Evolutionary conservation across 2,329 filamentous ascomycete genomes (phyloP).

Genomic region (Chalaropsis ovoidea): DNA sequence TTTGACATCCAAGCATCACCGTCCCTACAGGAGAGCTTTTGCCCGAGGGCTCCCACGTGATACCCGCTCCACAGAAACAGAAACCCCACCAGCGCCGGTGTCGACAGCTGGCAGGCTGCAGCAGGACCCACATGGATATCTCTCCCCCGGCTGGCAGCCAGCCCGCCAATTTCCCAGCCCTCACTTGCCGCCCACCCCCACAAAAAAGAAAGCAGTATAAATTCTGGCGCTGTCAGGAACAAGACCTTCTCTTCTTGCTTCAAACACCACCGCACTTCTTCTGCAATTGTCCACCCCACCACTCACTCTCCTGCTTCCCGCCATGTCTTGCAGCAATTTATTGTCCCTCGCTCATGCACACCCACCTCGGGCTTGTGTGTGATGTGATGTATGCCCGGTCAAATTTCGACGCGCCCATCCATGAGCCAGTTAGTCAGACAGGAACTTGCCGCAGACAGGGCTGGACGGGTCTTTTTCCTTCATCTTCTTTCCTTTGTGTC

Average conservation of each 20-base stretch:
- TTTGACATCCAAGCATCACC: not conserved
- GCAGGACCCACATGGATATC: not conserved
- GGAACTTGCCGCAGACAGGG: not conserved
- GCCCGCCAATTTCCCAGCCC: not conserved
- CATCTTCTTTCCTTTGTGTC: not conserved
- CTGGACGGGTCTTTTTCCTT: not conserved
- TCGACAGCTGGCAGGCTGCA: not conserved
- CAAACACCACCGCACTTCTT: not conserved
- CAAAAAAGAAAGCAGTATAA: not conserved
- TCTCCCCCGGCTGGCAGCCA: not conserved
- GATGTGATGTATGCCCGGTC: not conserved
- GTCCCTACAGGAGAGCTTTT: not conserved
- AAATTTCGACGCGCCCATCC: constrained; percentile 1
- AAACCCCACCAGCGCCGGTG: not conserved
- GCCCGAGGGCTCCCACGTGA: not conserved
- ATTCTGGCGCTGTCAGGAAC: not conserved
- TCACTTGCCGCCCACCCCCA: not conserved
- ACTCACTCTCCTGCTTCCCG: not conserved
- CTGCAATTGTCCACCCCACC: not conserved
- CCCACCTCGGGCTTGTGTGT: not conserved
- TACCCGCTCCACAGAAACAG: not conserved
- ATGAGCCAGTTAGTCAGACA: not conserved
- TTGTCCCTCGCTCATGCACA: not conserved
- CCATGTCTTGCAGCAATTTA: constrained; percentile 7
- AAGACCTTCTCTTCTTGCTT: not conserved